phyloP scores from a whole-genome alignment of 2,329 filamentous ascomycete genomes.

The Aspergillaceae sp. region DNA sequence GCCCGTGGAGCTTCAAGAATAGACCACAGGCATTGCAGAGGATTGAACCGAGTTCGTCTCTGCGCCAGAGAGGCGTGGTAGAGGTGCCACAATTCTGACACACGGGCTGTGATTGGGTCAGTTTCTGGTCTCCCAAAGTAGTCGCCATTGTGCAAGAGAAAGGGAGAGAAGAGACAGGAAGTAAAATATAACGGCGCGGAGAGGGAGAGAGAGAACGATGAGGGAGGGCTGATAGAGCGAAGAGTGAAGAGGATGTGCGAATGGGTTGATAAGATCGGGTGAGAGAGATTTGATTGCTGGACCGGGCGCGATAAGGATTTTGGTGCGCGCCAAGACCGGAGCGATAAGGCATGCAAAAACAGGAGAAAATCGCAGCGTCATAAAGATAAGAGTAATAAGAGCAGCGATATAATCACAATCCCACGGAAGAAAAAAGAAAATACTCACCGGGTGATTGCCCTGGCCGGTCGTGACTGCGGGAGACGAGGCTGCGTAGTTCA shows the following conservation, averaged over 20 bases:
- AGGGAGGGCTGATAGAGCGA: slow-evolving; percentile 16
- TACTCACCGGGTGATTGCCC: slow-evolving; percentile 40
- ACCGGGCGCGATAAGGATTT: slow-evolving; percentile 41
- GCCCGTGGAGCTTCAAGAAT: slow-evolving; percentile 93
- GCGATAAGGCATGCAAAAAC: slow-evolving; percentile 22
- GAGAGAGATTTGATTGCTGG: slow-evolving; percentile 30
- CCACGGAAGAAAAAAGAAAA: slow-evolving; percentile 5
- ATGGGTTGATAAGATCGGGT: slow-evolving; percentile 34
- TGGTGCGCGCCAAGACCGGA: slow-evolving; percentile 28
- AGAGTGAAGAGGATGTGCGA: slow-evolving; percentile 27
- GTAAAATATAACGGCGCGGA: slow-evolving; percentile 3
- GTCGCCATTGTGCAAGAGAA: slow-evolving; percentile 32
- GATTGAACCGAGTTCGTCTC: slow-evolving; percentile 90
- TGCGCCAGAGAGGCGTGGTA: slow-evolving; percentile 92
- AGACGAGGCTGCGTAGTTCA: slow-evolving; percentile 56
- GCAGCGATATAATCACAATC: slow-evolving; percentile 3
- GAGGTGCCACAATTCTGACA: slow-evolving; percentile 96
- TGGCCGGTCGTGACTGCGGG: slow-evolving; percentile 58
- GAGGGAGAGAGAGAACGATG: slow-evolving; percentile 15
- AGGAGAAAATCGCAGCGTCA: slow-evolving; percentile 1
- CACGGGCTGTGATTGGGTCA: slow-evolving; percentile 71
- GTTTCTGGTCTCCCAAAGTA: slow-evolving; percentile 41
- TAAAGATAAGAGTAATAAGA: slow-evolving; percentile 5
- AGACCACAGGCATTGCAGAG: slow-evolving; percentile 98
- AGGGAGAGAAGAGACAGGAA: slow-evolving; percentile 8